Conservation (phyloP, 1,284 basidiomycete species). For the Tylopilus sp. region DNA sequence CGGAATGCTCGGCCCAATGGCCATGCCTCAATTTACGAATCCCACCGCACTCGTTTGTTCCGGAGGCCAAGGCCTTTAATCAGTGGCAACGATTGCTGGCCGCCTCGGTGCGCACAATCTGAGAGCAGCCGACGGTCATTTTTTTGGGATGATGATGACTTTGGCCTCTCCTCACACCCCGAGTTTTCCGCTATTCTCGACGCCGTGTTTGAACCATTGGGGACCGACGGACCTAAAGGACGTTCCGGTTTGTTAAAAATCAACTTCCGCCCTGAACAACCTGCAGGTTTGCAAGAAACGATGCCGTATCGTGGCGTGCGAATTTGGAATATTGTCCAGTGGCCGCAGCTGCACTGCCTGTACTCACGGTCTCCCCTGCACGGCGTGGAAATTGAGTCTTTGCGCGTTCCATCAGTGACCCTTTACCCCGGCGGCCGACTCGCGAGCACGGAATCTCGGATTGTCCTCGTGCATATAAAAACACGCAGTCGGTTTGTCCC, state of each 20-base stretch:
- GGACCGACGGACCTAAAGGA: neutral
- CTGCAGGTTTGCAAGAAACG: neutral
- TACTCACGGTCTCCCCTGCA: too few species aligned
- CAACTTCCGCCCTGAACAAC: neutral
- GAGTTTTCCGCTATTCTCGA: too few species aligned
- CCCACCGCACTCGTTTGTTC: neutral
- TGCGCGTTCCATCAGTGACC: neutral
- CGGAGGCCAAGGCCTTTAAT: neutral
- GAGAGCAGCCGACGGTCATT: too few species aligned
- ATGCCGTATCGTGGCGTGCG: neutral
- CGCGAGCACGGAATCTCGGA: neutral
- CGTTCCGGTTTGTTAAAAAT: neutral
- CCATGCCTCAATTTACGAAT: neutral
- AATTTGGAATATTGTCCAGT: neutral
- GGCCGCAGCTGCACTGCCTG: neutral
- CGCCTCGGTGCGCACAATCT: too few species aligned
- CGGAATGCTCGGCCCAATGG: neutral
- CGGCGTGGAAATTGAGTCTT: neutral
- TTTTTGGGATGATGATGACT: too few species aligned
- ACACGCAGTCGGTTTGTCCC: neutral
- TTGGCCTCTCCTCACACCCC: too few species aligned
- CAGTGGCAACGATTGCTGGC: too few species aligned
- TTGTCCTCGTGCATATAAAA: slow-evolving; percentile 15
- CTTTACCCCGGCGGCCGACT: neutral
- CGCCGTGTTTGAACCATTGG: neutral